These are phyloP conservation scores for Colletotrichum filicis DNA, from an alignment of 2,329 filamentous ascomycete genomes.

Conservation along the genomic window DNA sequence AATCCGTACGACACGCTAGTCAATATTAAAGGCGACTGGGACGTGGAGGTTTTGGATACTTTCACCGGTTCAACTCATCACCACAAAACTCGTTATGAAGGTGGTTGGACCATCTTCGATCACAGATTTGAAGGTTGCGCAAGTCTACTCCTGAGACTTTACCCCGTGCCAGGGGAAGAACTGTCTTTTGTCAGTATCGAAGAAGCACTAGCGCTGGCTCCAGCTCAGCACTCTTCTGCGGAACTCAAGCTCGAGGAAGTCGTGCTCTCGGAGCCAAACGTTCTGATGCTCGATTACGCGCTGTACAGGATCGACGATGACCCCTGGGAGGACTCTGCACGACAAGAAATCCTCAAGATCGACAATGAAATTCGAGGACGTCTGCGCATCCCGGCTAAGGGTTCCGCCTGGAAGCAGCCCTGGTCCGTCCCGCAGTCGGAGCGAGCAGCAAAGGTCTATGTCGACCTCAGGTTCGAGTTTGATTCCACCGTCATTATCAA, in stretches of 20 bases:
- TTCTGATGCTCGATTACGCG: constrained; percentile 44
- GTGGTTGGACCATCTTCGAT: constrained; percentile 40
- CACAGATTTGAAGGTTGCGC: constrained; percentile 44
- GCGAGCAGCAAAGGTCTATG: constrained; percentile 34
- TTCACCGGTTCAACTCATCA: constrained; percentile 37
- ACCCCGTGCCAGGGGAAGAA: neutral
- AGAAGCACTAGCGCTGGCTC: neutral
- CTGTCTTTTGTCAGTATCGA: neutral
- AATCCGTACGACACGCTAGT: constrained; percentile 37
- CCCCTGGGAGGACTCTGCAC: constrained; percentile 35
- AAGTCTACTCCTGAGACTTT: constrained; percentile 41
- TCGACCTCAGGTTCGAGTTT: constrained; percentile 41
- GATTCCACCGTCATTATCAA: constrained; percentile 35
- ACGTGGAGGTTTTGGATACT: constrained; percentile 41
- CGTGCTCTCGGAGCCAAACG: constrained; percentile 42
- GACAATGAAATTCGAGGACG: constrained; percentile 42
- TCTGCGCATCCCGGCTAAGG: constrained; percentile 41
- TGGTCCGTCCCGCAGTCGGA: constrained; percentile 39
- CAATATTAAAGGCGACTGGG: constrained; percentile 41
- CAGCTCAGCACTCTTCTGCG: neutral
- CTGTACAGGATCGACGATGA: constrained; percentile 39
- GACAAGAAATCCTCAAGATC: constrained; percentile 41
- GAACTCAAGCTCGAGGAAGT: constrained; percentile 24
- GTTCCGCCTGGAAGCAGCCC: constrained; percentile 41
- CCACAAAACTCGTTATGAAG: constrained; percentile 6